Evolutionary conservation across 768 basidiomycete genomes (phyloP).

Genomic region (Mrakia frigida): DNA sequence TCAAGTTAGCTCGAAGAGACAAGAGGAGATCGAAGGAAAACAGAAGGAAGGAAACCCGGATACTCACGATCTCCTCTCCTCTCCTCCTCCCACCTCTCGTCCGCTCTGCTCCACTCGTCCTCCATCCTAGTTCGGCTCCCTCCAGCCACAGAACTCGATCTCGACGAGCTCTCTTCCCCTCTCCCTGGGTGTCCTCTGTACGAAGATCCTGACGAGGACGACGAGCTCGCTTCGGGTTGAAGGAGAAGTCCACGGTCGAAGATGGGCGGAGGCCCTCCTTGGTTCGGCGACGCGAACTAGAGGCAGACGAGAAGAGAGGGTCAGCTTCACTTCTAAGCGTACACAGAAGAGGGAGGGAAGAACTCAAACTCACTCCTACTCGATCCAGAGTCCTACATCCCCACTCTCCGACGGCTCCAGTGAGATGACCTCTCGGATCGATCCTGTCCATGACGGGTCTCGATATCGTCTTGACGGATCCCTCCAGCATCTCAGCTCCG

Average conservation of each 20-base stretch:
- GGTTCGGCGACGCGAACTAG: not conserved
- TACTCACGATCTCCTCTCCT: not conserved
- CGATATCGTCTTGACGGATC: slow-evolving; percentile 71
- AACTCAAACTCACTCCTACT: slow-evolving; percentile 49
- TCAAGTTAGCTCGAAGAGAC: not conserved
- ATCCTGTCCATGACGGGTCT: slow-evolving; percentile 74
- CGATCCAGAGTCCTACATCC: slow-evolving; percentile 81
- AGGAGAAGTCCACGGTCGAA: not conserved
- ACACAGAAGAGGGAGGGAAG: slow-evolving; percentile 24
- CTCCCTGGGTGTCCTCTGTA: not conserved
- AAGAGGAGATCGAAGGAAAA: not conserved
- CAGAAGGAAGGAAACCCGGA: not conserved
- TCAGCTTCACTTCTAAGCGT: not conserved
- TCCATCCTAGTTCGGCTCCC: not conserved
- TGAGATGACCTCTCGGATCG: slow-evolving; percentile 25
- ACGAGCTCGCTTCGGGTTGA: not conserved
- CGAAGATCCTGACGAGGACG: not conserved
- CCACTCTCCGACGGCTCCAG: slow-evolving; percentile 64
- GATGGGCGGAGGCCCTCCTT: not conserved
- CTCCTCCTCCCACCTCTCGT: not conserved
- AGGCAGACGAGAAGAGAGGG: not conserved
- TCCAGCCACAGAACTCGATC: not conserved
- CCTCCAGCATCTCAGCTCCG: slow-evolving; percentile 81
- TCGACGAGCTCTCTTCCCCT: slow-evolving; percentile 6
- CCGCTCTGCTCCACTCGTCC: not conserved